Percentiles rank a stretch among this genome's conserved stretches.
Evolutionary conservation across 805 yeast genomes (phyloP).

Genomic region (Cyberlindnera saturnus): DNA sequence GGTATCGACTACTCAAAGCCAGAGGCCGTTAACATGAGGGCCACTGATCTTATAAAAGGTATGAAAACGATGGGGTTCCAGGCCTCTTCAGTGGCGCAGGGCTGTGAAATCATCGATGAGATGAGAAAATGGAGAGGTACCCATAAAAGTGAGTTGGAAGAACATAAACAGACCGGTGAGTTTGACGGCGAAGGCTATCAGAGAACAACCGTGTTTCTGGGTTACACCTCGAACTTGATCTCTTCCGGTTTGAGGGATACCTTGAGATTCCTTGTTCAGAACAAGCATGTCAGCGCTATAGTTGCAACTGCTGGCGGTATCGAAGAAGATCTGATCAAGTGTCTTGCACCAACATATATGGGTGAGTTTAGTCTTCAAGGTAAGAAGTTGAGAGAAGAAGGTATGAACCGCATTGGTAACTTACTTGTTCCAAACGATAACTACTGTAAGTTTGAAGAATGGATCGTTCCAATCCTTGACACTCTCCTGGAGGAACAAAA

Average conservation of each 20-base stretch:
- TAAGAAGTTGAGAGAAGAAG: slow-evolving; percentile 77
- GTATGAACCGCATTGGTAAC: slow-evolving; percentile 97
- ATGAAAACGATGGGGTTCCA: slow-evolving; percentile 98
- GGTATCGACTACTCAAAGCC: slow-evolving; percentile 89
- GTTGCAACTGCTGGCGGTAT: slow-evolving; percentile 98
- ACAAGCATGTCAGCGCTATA: slow-evolving; percentile 90
- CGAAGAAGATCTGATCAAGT: slow-evolving; percentile 95
- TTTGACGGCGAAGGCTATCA: slow-evolving; percentile 75
- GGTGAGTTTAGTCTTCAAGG: slow-evolving; percentile 89
- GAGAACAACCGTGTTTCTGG: slow-evolving; percentile 87
- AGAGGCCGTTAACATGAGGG: slow-evolving; percentile 69
- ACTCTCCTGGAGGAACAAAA: slow-evolving; percentile 86
- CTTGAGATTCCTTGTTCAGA: slow-evolving; percentile 80
- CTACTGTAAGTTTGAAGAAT: slow-evolving; percentile 95
- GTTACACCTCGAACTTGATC: slow-evolving; percentile 93
- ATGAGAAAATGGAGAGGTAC: slow-evolving; percentile 94
- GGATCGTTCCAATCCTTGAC: slow-evolving; percentile 95
- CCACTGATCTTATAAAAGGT: slow-evolving; percentile 67
- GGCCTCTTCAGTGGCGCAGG: slow-evolving; percentile 78
- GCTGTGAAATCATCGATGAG: slow-evolving; percentile 86
- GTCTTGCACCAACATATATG: slow-evolving; percentile 92
- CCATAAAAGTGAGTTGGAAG: slow-evolving; percentile 60
- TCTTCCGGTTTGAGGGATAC: slow-evolving; percentile 94
- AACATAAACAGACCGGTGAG: slow-evolving; percentile 65
- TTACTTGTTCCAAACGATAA: slow-evolving; percentile 95